A percentile compares a stretch with the other conserved stretches of the same genome.
Conservation (phyloP, 23 red algal genomes). For the Chondrus crispus region DNA sequence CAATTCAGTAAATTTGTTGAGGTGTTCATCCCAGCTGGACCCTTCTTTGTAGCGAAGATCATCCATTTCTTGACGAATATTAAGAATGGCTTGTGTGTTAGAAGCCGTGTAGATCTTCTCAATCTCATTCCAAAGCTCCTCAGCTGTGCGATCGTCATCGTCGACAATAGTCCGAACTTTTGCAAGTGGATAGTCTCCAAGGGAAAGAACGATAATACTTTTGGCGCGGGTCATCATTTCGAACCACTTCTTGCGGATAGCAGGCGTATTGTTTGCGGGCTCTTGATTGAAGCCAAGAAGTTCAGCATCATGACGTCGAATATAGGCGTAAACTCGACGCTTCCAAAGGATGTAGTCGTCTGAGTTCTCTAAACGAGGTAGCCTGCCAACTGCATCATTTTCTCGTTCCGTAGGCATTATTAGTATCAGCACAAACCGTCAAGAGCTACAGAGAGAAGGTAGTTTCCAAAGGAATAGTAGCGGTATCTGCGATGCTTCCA, state of each 20-base stretch:
- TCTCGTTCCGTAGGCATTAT: background rate
- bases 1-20: background rate
- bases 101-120: background rate
- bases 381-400: background rate
- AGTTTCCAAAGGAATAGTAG: background rate
- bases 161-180: background rate
- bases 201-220: slow-evolving; percentile 15
- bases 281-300: background rate
- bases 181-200: background rate
- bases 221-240: background rate
- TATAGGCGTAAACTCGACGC: background rate
- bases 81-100: background rate
- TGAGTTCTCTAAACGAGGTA: background rate
- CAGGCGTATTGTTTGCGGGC: background rate
- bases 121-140: background rate
- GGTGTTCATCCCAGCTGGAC: background rate
- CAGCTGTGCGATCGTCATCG: background rate
- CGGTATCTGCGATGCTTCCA: background rate
- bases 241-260: background rate
- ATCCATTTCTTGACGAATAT: background rate
- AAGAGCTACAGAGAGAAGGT: background rate
- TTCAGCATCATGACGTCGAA: background rate
- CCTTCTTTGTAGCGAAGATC: background rate
- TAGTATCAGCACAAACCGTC: no score
- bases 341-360: background rate